phyloP scores from a whole-genome alignment of 2,329 filamentous ascomycete genomes.

The Fusarium beomiforme region DNA sequence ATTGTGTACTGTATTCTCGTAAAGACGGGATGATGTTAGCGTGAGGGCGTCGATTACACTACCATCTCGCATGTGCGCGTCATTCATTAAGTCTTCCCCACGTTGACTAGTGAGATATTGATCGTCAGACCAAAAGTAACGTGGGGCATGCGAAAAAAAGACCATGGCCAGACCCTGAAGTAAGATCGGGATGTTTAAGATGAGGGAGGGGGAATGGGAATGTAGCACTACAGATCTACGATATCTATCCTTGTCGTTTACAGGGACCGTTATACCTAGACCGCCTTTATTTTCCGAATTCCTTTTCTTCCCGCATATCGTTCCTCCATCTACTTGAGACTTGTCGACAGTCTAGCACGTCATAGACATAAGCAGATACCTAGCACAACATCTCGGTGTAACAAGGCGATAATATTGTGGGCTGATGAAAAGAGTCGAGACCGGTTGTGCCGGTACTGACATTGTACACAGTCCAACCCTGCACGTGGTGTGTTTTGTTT shows the following conservation, averaged over 20 bases:
- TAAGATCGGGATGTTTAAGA: neutral
- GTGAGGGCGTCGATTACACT: conserved; percentile 26
- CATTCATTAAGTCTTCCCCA: conserved; percentile 23
- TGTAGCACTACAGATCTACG: conserved; percentile 12
- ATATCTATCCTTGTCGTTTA: neutral
- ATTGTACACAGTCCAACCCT: neutral
- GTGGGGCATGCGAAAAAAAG: neutral
- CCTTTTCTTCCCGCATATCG: neutral
- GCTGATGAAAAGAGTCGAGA: neutral
- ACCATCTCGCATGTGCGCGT: conserved; percentile 36
- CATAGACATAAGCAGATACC: conserved; percentile 19
- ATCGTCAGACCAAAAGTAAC: neutral
- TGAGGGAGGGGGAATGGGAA: neutral
- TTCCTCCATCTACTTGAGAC: neutral
- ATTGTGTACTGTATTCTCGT: conserved; percentile 19
- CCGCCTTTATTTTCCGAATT: neutral
- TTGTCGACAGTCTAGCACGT: conserved; percentile 9
- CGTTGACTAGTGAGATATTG: neutral
- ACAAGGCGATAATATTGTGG: neutral
- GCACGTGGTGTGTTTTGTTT: neutral
- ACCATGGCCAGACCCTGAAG: neutral
- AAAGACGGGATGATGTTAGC: conserved; percentile 10
- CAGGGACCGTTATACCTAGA: neutral
- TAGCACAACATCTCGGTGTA: conserved; percentile 7
- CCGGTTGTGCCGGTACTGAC: neutral